phyloP scores from a whole-genome alignment of 2,329 filamentous ascomycete species.

The Clarireedia hainanense region DNA sequence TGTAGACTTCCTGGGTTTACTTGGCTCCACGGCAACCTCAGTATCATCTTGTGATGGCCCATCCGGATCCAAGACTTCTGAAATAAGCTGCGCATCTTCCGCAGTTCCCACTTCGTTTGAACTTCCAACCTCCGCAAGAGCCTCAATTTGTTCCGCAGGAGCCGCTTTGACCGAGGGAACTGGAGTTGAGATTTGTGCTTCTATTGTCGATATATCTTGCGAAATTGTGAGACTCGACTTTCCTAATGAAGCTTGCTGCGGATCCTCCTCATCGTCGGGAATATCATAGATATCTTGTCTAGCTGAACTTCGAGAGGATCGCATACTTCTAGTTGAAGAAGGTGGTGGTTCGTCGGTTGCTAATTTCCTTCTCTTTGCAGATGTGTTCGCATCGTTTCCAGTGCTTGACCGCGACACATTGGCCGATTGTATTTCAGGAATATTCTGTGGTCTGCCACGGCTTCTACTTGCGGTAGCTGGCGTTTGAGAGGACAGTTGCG shows the following conservation, averaged over 20 bases:
- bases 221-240: background rate
- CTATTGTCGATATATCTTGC: background rate
- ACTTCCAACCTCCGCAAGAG: background rate
- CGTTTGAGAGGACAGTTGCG: conserved; percentile 12
- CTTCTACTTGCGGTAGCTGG: conserved; percentile 14
- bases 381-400: conserved; percentile 28
- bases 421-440: background rate
- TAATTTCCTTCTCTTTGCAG: conserved; percentile 27
- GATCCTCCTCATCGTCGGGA: conserved; percentile 13
- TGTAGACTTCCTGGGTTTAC: background rate
- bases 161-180: background rate
- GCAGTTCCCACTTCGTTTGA: conserved; percentile 1
- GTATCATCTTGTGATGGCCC: background rate
- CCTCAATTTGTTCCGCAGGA: background rate
- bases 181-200: background rate
- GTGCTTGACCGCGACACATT: conserved; percentile 9
- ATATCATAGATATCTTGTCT: conserved; percentile 21
- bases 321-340: conserved; percentile 20
- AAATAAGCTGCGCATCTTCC: background rate
- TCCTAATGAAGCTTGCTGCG: background rate
- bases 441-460: background rate
- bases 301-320: conserved; percentile 19
- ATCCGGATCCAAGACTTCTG: background rate
- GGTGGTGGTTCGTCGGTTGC: conserved; percentile 18
- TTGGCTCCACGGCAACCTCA: too few relatives aligned